Percentiles rank a stretch among this genome's conserved stretches.
Evolutionary conservation across 1,139 yeast genomes (phyloP).

Genomic region (Yamadazyma sp.): DNA sequence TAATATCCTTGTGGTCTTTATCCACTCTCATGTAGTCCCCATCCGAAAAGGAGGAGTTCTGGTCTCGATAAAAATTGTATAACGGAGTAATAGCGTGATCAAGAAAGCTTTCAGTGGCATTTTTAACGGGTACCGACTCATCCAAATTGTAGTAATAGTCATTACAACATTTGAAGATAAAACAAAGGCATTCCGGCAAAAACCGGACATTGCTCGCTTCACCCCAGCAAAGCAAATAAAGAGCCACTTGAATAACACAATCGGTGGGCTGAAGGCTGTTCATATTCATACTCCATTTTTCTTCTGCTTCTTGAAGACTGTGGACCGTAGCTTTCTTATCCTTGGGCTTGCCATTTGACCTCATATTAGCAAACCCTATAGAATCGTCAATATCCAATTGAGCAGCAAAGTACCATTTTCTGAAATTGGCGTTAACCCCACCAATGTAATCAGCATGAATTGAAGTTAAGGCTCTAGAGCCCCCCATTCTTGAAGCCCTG

Average conservation of each 20-base stretch:
- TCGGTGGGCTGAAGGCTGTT: slow-evolving; percentile 50
- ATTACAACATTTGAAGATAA: slow-evolving; percentile 73
- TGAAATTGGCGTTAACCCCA: slow-evolving; percentile 86
- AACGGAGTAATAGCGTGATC: slow-evolving; percentile 75
- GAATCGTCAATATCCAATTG: slow-evolving; percentile 83
- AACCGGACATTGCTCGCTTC: slow-evolving; percentile 82
- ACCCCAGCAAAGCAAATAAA: slow-evolving; percentile 82
- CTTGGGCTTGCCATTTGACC: slow-evolving; percentile 35
- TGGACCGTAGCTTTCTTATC: slow-evolving; percentile 34
- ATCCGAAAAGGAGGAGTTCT: slow-evolving; percentile 42
- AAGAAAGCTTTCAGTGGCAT: slow-evolving; percentile 40
- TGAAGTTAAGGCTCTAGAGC: slow-evolving; percentile 54
- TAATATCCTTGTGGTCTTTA: slow-evolving; percentile 51
- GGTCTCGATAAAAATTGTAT: slow-evolving; percentile 60
- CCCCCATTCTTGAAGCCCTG: slow-evolving; percentile 63
- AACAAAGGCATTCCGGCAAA: slow-evolving; percentile 84
- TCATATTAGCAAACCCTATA: slow-evolving; percentile 65
- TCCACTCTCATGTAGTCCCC: slow-evolving; percentile 43
- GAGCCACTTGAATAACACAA: slow-evolving; percentile 62
- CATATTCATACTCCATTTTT: slow-evolving; percentile 71
- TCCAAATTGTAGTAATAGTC: slow-evolving; percentile 59
- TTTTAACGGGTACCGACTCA: slow-evolving; percentile 23
- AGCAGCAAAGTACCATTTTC: slow-evolving; percentile 96
- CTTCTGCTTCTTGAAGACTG: slow-evolving; percentile 67
- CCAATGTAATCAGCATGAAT: slow-evolving; percentile 81